These are phyloP conservation scores for Fusarium pseudocircinatum DNA, from an alignment of 2,329 filamentous ascomycete species.

Conservation along the genomic window DNA sequence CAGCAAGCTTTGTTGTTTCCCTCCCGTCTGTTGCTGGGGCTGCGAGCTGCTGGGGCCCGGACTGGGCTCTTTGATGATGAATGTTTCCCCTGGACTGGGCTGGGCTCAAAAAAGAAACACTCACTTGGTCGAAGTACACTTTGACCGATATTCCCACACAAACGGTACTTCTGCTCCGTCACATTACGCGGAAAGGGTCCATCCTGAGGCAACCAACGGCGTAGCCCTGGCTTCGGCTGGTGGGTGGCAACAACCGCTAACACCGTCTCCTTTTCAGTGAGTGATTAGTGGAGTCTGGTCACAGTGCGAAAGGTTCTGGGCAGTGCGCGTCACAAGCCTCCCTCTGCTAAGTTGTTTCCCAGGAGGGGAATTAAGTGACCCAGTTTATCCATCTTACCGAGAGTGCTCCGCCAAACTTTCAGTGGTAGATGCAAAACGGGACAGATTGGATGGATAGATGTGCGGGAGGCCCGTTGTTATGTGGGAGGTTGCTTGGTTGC, in stretches of 20 bases:
- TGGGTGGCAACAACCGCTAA: conserved; percentile 41
- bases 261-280: conserved; percentile 38
- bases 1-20: conserved; percentile 28
- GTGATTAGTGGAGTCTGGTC: conserved; percentile 31
- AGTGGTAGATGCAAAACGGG: conserved; percentile 15
- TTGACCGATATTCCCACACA: conserved; percentile 13
- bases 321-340: conserved; percentile 30
- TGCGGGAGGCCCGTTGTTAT: conserved; percentile 11
- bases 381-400: conserved; percentile 42
- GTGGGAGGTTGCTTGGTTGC: not conserved
- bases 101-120: conserved; percentile 16
- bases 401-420: conserved; percentile 37
- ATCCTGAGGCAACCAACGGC: conserved; percentile 44
- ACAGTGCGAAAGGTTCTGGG: conserved; percentile 13
- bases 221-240: conserved; percentile 30
- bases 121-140: conserved; percentile 29
- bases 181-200: conserved; percentile 24
- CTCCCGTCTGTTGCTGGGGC: conserved; percentile 34
- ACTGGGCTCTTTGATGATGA: conserved; percentile 2
- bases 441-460: conserved; percentile 13
- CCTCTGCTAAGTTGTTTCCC: conserved; percentile 18
- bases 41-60: conserved; percentile 32
- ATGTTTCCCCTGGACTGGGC: conserved; percentile 28
- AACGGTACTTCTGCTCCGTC: conserved; percentile 25
- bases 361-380: conserved; percentile 31